A percentile compares a stretch with the other conserved stretches of the same genome.
Conservation (phyloP, 2,329 filamentous ascomycete genomes). For the Aspergillus alliaceus region DNA sequence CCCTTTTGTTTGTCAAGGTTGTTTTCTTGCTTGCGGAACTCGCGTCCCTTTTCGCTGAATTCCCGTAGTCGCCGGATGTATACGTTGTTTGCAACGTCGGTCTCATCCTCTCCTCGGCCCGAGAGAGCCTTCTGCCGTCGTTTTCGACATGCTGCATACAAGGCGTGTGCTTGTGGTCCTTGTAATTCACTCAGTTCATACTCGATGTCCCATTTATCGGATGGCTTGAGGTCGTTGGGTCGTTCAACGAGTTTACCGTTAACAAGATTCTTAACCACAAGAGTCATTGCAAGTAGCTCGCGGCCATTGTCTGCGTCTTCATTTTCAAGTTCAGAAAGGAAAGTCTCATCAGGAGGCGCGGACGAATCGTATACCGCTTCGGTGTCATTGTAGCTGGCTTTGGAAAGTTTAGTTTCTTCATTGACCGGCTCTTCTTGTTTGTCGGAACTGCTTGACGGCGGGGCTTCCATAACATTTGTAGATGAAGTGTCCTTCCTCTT, state of each 20-base stretch:
- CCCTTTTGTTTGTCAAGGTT: constrained; percentile 50
- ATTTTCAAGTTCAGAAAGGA: constrained; percentile 3
- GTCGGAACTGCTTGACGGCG: background rate
- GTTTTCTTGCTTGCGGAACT: constrained; percentile 58
- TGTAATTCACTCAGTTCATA: constrained; percentile 71
- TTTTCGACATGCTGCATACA: constrained; percentile 59
- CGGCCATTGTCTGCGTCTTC: background rate
- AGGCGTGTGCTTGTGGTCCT: constrained; percentile 41
- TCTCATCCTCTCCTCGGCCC: constrained; percentile 38
- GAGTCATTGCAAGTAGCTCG: constrained; percentile 65
- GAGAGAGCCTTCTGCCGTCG: constrained; percentile 54
- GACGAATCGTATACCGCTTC: constrained; percentile 6
- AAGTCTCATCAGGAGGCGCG: constrained; percentile 1
- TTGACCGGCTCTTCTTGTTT: background rate
- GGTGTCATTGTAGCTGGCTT: background rate
- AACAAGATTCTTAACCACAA: constrained; percentile 72
- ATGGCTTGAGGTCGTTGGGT: constrained; percentile 50
- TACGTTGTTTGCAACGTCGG: constrained; percentile 43
- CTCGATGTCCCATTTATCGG: constrained; percentile 69
- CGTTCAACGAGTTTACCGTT: constrained; percentile 65
- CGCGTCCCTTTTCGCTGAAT: constrained; percentile 57
- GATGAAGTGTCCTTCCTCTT: constrained; percentile 11
- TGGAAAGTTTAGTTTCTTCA: background rate
- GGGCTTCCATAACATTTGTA: background rate
- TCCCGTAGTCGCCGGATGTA: constrained; percentile 42